Base-by-base conservation (phyloP, 176 grass and related monocot species). In the barley (Hordeum vulgare) region DNA sequence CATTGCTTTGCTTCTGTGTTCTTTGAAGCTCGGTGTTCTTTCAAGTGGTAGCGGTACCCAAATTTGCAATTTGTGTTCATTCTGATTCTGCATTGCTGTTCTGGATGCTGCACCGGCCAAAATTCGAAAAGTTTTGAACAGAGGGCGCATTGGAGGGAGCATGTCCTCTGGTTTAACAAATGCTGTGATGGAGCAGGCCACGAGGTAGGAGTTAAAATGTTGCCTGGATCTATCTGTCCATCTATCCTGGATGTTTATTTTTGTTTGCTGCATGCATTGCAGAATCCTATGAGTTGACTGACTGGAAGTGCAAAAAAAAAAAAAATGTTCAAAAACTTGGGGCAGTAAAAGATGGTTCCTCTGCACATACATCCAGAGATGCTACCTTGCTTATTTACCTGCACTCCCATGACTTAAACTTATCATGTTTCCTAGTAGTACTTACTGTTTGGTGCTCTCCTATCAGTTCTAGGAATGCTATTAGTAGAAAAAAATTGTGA, bases 281-380 rank as follows among this genome's bases (percentile, higher is more conserved):
- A 80, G 59, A 74, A 37, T 79, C 81, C 75, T 84, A 84, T 12
- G 66, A 5, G 75, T 79, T 79, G 86, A 88, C 80, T 78, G 86
- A 8, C 10, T 42, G 10, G 41, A 42, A 12, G 37, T 6, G 37
- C 7, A 39, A 49, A 3, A 39, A 39, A 49, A 3, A 6, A 31
- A 66, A 77, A 51, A 17, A 40, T 42, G 41, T 42, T 42, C 10
- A 42, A 42, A 42, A 42, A 3, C 37, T 64, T 24, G 18, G 8
- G 41, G 42, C 21, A 17, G 58, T 6, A 36, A 70, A 84, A 84
- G 61, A 76, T 66, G 60, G 21, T 76, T 56, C 71, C 17, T 47
- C 10, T 40, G 44, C 61, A 49, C 81, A 54, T 15, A 39, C 3
- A 21, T 82, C 51, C 18, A 35, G 34, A 35, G 34, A 35, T 6